Evolutionary conservation across 768 basidiomycete species (phyloP).

Genomic region (Suillus tomentosus): DNA sequence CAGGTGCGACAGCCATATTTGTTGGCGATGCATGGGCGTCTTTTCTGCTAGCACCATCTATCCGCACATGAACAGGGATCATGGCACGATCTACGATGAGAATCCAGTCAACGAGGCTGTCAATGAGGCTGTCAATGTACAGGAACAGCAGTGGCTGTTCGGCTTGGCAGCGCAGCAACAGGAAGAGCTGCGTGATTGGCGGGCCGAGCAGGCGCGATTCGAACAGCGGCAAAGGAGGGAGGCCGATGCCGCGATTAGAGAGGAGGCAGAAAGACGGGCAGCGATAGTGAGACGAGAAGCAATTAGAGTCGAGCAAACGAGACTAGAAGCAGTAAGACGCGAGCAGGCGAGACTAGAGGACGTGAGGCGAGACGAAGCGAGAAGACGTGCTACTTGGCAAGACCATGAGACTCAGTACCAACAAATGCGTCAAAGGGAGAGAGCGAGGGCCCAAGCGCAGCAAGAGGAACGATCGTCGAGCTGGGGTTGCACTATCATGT

Average conservation of each 20-base stretch:
- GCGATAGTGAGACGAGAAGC: too few species aligned
- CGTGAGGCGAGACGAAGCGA: not conserved
- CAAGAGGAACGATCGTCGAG: constrained; percentile 10
- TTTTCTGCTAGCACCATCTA: constrained; percentile 39
- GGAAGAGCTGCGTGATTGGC: not conserved
- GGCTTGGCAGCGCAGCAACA: constrained; percentile 18
- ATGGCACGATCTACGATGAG: constrained; percentile 33
- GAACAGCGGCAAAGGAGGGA: constrained; percentile 9
- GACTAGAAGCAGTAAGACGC: not conserved
- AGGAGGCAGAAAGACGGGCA: not conserved
- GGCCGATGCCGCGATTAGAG: constrained; percentile 3
- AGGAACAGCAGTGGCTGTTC: constrained; percentile 24
- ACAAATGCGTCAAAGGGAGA: not conserved
- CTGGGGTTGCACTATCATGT: constrained; percentile 32
- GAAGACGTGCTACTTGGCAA: not conserved
- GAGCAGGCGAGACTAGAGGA: not conserved
- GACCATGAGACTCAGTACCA: not conserved
- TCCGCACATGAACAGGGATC: constrained; percentile 38
- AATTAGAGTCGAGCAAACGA: not conserved
- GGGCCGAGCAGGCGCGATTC: not conserved
- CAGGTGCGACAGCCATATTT: constrained; percentile 75
- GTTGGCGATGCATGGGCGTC: constrained; percentile 61
- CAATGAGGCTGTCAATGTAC: constrained; percentile 19
- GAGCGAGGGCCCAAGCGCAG: constrained; percentile 1
- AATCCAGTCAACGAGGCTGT: constrained; percentile 11